These are phyloP conservation scores for Aspergillus candidus DNA, from an alignment of 2,329 filamentous ascomycete species.

Conservation along the genomic window DNA sequence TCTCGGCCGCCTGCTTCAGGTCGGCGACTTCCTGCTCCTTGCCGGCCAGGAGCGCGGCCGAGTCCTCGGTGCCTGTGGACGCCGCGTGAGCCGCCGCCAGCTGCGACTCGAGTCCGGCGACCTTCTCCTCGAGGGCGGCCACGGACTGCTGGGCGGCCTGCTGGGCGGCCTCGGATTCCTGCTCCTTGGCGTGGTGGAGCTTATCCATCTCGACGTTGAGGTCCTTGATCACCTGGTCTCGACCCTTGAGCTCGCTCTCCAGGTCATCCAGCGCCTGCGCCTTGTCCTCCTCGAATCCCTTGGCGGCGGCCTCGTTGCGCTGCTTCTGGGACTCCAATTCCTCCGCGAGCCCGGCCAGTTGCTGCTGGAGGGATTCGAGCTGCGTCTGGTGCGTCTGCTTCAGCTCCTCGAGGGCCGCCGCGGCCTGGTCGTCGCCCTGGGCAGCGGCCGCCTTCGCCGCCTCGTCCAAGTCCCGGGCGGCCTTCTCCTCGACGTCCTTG, in stretches of 20 bases:
- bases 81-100: constrained; percentile 28
- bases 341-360: constrained; percentile 27
- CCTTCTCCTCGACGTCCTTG: constrained; percentile 33
- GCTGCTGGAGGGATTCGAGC: constrained; percentile 30
- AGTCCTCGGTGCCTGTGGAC: constrained; percentile 21
- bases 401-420: constrained; percentile 32
- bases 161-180: constrained; percentile 30
- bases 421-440: constrained; percentile 31
- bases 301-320: constrained; percentile 22
- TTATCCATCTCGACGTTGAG: constrained; percentile 35
- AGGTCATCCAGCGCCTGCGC: constrained; percentile 25
- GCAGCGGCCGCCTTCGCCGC: constrained; percentile 31
- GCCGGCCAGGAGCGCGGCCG: constrained; percentile 22
- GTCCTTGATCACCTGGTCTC: constrained; percentile 33
- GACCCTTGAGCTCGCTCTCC: constrained; percentile 30
- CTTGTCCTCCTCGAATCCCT: constrained; percentile 26
- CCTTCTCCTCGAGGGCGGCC: constrained; percentile 29
- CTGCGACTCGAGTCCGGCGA: constrained; percentile 31
- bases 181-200: constrained; percentile 30
- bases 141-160: constrained; percentile 26
- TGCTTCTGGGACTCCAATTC: constrained; percentile 28
- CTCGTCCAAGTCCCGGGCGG: constrained; percentile 34
- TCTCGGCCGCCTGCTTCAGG: constrained; percentile 28
- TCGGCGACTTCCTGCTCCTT: constrained; percentile 33
- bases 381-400: constrained; percentile 33